Base-by-base conservation (phyloP, 75 land plant species). In the Pseudotsuga menziesii region DNA sequence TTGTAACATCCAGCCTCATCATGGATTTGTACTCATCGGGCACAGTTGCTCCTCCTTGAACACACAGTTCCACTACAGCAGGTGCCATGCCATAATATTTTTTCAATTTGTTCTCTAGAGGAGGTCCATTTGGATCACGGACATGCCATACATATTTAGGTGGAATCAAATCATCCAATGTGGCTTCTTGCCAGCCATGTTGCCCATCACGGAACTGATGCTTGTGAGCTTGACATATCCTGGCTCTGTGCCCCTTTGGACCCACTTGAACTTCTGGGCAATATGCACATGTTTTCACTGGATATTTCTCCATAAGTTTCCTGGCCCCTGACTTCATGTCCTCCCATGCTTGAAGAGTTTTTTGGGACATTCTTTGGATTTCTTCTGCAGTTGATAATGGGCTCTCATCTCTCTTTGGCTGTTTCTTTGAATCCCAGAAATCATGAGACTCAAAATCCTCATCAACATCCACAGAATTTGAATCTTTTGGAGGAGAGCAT, bases 91-190 rank as follows among this genome's bases (percentile, higher is more conserved):
- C 97, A 79, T 94, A 92, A 69, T 85, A 92, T 69, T 32, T 84
- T 57, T 77, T 89, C 1, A 92, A 76, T 73, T 94, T 92, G 4
- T 80, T 26, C 61, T 62, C 71, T 77, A 93, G 52, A 59, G 83
- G 89, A 17, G 84, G 83, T 2, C 80, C 85, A 52, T 77, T 62
- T 0, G 75, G 75, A 73, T 91, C 88, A 6, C 89, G 94, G 14
- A 94, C 87, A 77, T 94, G 97, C 94, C 97, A 94, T 15, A 94
- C 97, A 75, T 84, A 92, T 67, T 85, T 86, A 16, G 92, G 94
- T 15, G 97, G 97, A n/a, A n/a, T 85, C 71, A 94, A 59, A 48
- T 94, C 94, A 78, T 91, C 85, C 25, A 94, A 78, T n/a, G 85
- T 83, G 1, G 94, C 90, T 8, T 83, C 62, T 61, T 94, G 97